Evolutionary conservation across 768 basidiomycete genomes (phyloP).

Genomic region (Kwoniella heveanensis): DNA sequence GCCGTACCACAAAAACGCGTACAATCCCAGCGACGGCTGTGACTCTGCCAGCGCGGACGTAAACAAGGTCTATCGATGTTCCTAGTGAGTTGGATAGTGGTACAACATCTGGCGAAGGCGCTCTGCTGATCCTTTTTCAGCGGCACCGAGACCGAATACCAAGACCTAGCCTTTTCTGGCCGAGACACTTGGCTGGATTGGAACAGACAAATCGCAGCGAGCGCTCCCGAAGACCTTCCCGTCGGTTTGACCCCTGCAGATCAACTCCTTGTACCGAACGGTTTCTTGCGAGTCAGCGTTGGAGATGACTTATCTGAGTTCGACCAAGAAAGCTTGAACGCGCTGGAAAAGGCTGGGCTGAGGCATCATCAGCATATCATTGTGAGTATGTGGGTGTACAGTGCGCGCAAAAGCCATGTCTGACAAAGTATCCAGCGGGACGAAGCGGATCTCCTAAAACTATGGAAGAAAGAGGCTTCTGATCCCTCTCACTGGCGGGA

Average conservation of each 20-base stretch:
- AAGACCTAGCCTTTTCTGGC: constrained; percentile 35
- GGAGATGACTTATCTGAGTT: constrained; percentile 24
- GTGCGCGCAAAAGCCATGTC: too few relatives aligned
- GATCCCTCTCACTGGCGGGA: constrained; percentile 18
- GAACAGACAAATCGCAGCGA: constrained; percentile 29
- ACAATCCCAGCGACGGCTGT: constrained; percentile 33
- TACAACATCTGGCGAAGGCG: neutral
- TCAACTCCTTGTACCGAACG: constrained; percentile 27
- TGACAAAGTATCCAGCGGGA: constrained; percentile 1
- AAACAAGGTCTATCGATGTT: constrained; percentile 41
- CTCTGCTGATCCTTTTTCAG: constrained; percentile 1
- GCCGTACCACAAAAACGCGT: constrained; percentile 31
- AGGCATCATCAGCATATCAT: constrained; percentile 28
- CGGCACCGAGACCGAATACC: constrained; percentile 33
- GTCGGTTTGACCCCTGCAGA: constrained; percentile 27
- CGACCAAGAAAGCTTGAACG: constrained; percentile 26
- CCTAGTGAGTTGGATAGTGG: constrained; percentile 18
- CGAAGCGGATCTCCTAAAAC: constrained; percentile 6
- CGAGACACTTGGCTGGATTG: constrained; percentile 33
- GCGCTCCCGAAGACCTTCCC: constrained; percentile 25
- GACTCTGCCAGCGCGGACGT: constrained; percentile 35
- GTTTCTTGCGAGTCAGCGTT: constrained; percentile 27
- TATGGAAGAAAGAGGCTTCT: constrained; percentile 8
- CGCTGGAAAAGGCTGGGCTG: constrained; percentile 34
- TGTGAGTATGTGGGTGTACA: constrained; percentile 13